phyloP scores from a whole-genome alignment of 805 yeast species.

The Metschnikowia baotianmanensis region DNA sequence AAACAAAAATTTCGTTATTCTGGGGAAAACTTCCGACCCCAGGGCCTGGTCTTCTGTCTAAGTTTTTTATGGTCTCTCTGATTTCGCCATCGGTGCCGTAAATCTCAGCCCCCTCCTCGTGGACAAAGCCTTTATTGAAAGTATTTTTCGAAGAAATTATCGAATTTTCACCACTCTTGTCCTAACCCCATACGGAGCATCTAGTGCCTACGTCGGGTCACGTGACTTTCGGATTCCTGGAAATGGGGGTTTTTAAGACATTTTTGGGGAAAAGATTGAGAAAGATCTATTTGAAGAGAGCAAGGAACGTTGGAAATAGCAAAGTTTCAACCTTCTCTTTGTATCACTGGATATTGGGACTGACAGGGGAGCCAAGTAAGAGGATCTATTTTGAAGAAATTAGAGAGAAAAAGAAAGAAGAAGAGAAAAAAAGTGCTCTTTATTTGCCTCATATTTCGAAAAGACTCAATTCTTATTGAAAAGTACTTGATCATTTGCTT shows the following conservation, averaged over 20 bases:
- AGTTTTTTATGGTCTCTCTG: conserved; percentile 46
- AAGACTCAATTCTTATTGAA: no score
- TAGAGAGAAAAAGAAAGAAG: background rate
- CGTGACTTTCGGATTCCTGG: conserved; percentile 30
- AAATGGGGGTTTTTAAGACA: conserved; percentile 23
- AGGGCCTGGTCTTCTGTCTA: conserved; percentile 36
- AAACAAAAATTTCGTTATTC: conserved; percentile 24
- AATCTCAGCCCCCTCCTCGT: conserved; percentile 64
- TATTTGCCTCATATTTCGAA: background rate
- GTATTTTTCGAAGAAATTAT: conserved; percentile 38
- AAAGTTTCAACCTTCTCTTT: background rate
- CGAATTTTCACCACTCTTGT: no score
- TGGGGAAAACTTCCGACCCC: conserved; percentile 29
- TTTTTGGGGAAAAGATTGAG: background rate
- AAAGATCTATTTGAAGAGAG: background rate
- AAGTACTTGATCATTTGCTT: no score
- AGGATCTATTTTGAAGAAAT: no score
- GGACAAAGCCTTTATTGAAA: conserved; percentile 50
- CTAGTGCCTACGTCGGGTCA: conserved; percentile 50
- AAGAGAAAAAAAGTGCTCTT: background rate
- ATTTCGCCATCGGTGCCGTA: conserved; percentile 60
- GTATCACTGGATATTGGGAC: no score
- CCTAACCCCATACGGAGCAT: conserved; percentile 35
- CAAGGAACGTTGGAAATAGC: background rate
- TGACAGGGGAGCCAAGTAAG: no score